Evolutionary conservation across 495 filamentous ascomycete genomes (phyloP).

Genomic region (Neurospora sp.): DNA sequence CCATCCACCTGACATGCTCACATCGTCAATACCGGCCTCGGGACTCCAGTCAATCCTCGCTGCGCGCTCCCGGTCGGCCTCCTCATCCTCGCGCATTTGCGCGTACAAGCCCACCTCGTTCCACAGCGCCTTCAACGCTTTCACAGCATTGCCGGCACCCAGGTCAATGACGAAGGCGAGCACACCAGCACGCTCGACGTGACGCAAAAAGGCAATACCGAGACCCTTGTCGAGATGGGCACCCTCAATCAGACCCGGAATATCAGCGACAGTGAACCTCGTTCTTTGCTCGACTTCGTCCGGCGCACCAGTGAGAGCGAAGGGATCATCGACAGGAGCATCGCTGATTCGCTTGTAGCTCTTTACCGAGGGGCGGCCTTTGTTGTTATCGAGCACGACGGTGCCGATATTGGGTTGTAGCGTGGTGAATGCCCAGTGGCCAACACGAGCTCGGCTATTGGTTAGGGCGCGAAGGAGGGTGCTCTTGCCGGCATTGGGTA

Average conservation of each 20-base stretch:
- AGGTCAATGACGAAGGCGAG: conserved; percentile 92
- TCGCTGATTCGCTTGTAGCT: conserved; percentile 13
- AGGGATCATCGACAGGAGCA: conserved; percentile 25
- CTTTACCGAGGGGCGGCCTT: conserved; percentile 45
- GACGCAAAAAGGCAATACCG: conserved; percentile 83
- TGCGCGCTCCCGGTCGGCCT: conserved; percentile 41
- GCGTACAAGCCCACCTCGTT: conserved; percentile 83
- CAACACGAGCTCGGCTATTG: conserved; percentile 76
- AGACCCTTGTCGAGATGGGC: conserved; percentile 89
- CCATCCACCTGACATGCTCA: conserved; percentile 9
- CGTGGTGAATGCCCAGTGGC: conserved; percentile 95
- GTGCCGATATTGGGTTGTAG: conserved; percentile 91
- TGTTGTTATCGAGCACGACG: conserved; percentile 76
- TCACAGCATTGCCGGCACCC: conserved; percentile 63
- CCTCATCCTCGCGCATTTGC: conserved; percentile 52
- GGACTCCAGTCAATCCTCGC: conserved; percentile 31
- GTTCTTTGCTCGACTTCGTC: conserved; percentile 45
- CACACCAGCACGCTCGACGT: conserved; percentile 86
- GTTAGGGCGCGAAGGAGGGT: conserved; percentile 81
- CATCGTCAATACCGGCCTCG: conserved; percentile 15
- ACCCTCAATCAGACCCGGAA: conserved; percentile 81
- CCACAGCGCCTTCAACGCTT: conserved; percentile 74
- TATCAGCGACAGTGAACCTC: conserved; percentile 88
- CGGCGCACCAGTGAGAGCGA: conserved; percentile 16
- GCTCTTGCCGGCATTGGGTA: conserved; percentile 94